Evolutionary conservation across 1,139 yeast genomes (phyloP).

Genomic region (Entelexis paramagnoliae): DNA sequence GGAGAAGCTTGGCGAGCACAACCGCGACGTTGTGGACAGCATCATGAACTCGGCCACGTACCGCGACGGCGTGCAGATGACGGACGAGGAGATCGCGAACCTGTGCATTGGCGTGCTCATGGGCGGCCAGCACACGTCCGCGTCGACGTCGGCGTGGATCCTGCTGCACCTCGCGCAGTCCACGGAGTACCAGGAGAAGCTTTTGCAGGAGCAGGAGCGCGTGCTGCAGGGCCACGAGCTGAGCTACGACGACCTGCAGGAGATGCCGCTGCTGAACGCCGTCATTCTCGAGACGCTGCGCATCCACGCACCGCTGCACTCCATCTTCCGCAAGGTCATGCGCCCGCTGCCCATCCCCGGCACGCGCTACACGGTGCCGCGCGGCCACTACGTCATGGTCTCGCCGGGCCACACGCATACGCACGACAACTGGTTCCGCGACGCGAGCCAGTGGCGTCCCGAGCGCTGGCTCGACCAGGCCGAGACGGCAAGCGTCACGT

Average conservation of each 20-base stretch:
- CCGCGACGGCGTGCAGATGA: slow-evolving; percentile 88
- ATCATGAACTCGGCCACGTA: slow-evolving; percentile 73
- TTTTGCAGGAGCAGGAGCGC: slow-evolving; percentile 59
- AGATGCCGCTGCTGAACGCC: slow-evolving; percentile 71
- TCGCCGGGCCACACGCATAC: slow-evolving; percentile 89
- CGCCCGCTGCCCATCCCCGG: slow-evolving; percentile 71
- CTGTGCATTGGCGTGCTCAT: slow-evolving; percentile 87
- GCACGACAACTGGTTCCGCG: slow-evolving; percentile 65
- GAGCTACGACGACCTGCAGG: slow-evolving; percentile 71
- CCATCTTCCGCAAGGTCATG: slow-evolving; percentile 84
- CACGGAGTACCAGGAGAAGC: slow-evolving; percentile 72
- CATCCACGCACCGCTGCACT: slow-evolving; percentile 92
- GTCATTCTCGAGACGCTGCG: slow-evolving; percentile 87
- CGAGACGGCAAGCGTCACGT: slow-evolving; percentile 26
- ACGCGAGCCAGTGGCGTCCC: slow-evolving; percentile 62
- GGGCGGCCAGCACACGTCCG: slow-evolving; percentile 99
- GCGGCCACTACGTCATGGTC: slow-evolving; percentile 79
- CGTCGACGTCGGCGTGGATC: slow-evolving; percentile 93
- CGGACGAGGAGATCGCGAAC: slow-evolving; percentile 90
- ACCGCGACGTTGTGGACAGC: slow-evolving; percentile 82
- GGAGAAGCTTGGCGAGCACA: slow-evolving; percentile 53
- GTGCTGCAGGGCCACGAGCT: slow-evolving; percentile 42
- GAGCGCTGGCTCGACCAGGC: slow-evolving; percentile 71
- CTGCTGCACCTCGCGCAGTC: slow-evolving; percentile 79
- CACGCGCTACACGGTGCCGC: slow-evolving; percentile 72